A percentile compares a stretch with the other conserved stretches of the same genome.
Conservation (phyloP, 202 grass and related monocot species). For the Brachypodium distachyon region DNA sequence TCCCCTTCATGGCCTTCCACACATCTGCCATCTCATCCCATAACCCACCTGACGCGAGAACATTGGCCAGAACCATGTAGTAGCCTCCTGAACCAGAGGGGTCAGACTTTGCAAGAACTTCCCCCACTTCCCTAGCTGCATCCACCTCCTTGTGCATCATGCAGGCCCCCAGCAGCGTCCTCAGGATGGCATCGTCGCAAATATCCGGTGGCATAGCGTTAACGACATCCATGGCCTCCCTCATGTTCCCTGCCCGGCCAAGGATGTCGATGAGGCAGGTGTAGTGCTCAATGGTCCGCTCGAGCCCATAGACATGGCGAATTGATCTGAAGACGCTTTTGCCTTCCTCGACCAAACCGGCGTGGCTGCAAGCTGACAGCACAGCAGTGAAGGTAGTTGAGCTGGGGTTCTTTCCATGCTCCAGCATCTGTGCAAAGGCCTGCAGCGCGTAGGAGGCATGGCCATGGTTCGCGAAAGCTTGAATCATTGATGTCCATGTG, state of each 20-base stretch:
- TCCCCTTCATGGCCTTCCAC: constrained; percentile 43
- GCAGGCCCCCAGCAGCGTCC: constrained; percentile 36
- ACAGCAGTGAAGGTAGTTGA: constrained; percentile 24
- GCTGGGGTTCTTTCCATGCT: constrained; percentile 28
- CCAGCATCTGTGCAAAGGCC: constrained; percentile 37
- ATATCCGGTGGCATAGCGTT: constrained; percentile 3
- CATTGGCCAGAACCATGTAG: constrained; percentile 41
- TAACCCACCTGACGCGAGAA: constrained; percentile 27
- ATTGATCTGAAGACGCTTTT: constrained; percentile 29
- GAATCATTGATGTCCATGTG: constrained; percentile 47
- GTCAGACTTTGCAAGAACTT: constrained; percentile 33
- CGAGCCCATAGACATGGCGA: not conserved
- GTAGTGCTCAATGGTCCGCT: constrained; percentile 32
- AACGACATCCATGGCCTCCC: constrained; percentile 42
- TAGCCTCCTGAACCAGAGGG: constrained; percentile 23
- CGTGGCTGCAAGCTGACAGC: constrained; percentile 41
- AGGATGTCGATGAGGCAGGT: constrained; percentile 46
- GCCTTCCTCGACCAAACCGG: constrained; percentile 38
- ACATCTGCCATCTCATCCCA: constrained; percentile 35
- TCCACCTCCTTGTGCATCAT: constrained; percentile 35
- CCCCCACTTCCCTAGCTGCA: constrained; percentile 32
- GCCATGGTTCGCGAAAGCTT: constrained; percentile 42
- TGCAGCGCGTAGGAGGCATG: constrained; percentile 19
- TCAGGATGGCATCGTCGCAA: constrained; percentile 32
- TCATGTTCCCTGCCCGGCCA: constrained; percentile 18